phyloP scores from a whole-genome alignment of 2,329 filamentous ascomycete species.

The Beauveria caledonica region DNA sequence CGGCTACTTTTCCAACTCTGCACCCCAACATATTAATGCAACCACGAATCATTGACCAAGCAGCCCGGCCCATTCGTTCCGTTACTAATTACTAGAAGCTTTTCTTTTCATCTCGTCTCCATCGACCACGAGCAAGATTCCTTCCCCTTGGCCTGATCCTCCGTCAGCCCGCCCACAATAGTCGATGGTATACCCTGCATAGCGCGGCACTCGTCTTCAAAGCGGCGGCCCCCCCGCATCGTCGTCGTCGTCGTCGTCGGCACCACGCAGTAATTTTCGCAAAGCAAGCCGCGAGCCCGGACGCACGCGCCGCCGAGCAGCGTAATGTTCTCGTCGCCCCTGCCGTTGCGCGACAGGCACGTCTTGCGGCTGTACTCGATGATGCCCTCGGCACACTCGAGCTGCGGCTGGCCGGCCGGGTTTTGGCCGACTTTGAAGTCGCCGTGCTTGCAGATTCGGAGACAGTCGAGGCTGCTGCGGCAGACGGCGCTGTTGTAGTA shows the following conservation, averaged over 20 bases:
- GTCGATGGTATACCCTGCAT: background rate
- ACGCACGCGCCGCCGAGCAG: background rate
- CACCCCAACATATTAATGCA: background rate
- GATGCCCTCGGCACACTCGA: constrained; percentile 2
- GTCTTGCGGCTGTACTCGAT: constrained; percentile 9
- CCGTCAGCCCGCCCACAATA: constrained; percentile 5
- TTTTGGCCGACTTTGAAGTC: background rate
- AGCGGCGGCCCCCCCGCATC: background rate
- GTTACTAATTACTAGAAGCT: background rate
- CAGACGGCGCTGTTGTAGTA: constrained; percentile 5
- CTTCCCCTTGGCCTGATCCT: constrained; percentile 6
- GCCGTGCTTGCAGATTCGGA: constrained; percentile 1
- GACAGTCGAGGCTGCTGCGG: constrained; percentile 3
- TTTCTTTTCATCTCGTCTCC: background rate
- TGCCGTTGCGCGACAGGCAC: constrained; percentile 2
- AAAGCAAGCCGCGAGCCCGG: background rate
- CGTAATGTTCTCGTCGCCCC: background rate
- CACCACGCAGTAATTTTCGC: constrained; percentile 1
- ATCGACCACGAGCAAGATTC: background rate
- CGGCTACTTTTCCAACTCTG: background rate
- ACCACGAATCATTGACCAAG: background rate
- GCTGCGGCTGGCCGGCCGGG: background rate
- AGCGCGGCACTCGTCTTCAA: background rate
- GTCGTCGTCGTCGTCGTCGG: background rate
- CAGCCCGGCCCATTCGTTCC: background rate